Base-by-base conservation (phyloP, 2,329 filamentous ascomycete genomes). In the Leptographium lundbergii region DNA sequence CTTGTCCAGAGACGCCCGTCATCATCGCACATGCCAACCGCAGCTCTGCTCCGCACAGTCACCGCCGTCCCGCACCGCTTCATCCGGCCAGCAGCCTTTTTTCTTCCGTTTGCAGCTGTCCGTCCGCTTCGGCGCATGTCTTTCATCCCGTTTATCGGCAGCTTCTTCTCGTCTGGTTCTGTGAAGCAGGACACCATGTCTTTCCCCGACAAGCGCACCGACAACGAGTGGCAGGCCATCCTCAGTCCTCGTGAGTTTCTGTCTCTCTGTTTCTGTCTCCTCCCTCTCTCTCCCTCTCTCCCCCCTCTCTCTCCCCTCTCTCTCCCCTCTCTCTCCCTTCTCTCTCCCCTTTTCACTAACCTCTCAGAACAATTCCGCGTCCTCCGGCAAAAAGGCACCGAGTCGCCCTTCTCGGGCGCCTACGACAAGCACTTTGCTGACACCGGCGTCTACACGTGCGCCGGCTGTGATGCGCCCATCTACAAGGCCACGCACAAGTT, bases 401-500 rank as follows among this genome's bases (percentile, higher is more conserved):
- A 99, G 71, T 74, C 82, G 2, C 82, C 92, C 19, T 85, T 82
- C 65, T 85, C 86, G 6, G 91, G 92, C 67, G 83, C 87, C 71
- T 96, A 88, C 71, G 87, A 99, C 76, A 90, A 92, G 71, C 91
- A 96, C 77, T 81, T 85, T 69, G 85, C 91, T 1, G 73, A 79
- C 0, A 69, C 80, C 6, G 95, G 94, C 60, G 81, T 90, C 58
- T 99, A 97, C 76, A 85, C 80, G 53, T 99, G 94, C 73, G 89
- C 88, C 22, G 94, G 83, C 57, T 99, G 94, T 78, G 73, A 85
- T 32, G 81, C 91, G 9, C 91, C 94, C 6, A 83, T 99, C 22
- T 99, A 99, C 81, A 92, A 86, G 72, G 91, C 94, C 32, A 81
- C 81, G 63, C 91, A 96, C 74, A 99, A 99, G 73, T 99, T 99